Percentiles rank a stretch among this genome's conserved stretches.
phyloP scores from a whole-genome alignment of 306 rosid species.

The Astragalus glycyphyllos region DNA sequence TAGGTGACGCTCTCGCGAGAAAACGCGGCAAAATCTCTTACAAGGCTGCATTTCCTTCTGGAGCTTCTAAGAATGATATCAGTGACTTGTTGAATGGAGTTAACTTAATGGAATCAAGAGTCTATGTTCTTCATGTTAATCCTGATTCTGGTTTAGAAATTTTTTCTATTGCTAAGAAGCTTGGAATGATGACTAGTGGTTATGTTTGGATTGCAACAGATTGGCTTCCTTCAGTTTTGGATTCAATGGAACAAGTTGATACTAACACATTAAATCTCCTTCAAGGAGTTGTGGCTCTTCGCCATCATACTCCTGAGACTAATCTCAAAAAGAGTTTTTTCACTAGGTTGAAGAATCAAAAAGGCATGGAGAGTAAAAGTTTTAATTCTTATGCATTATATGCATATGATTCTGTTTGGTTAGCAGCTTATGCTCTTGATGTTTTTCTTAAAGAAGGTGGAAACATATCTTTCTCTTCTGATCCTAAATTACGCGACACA shows the following conservation, averaged over 20 bases:
- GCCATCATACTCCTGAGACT: conserved; percentile 80
- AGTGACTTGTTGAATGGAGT: conserved; percentile 65
- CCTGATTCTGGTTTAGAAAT: conserved; percentile 81
- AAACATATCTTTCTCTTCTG: conserved; percentile 68
- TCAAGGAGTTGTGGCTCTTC: conserved; percentile 87
- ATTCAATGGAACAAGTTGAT: conserved; percentile 58
- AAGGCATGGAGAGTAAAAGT: conserved; percentile 48
- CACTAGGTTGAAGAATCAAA: conserved; percentile 54
- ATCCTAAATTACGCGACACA: conserved; percentile 61
- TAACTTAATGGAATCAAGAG: conserved; percentile 94
- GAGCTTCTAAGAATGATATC: conserved; percentile 51
- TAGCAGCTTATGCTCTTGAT: conserved; percentile 85
- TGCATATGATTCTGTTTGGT: conserved; percentile 91
- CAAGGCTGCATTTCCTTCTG: conserved; percentile 81
- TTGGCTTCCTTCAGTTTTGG: conserved; percentile 87
- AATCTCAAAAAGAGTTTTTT: conserved; percentile 57
- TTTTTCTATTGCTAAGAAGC: conserved; percentile 67
- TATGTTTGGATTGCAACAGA: conserved; percentile 97
- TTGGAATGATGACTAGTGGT: conserved; percentile 72
- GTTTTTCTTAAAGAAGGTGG: conserved; percentile 69
- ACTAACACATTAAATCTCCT: conserved; percentile 57
- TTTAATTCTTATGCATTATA: conserved; percentile 88
- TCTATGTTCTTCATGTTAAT: conserved; percentile 83
- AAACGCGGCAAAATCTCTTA: conserved; percentile 78
- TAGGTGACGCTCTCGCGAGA: conserved; percentile 77